A percentile compares a stretch with the other conserved stretches of the same genome.
Evolutionary conservation across 345 rosid genomes (phyloP).

Genomic region (Rhodamnia rubescens): DNA sequence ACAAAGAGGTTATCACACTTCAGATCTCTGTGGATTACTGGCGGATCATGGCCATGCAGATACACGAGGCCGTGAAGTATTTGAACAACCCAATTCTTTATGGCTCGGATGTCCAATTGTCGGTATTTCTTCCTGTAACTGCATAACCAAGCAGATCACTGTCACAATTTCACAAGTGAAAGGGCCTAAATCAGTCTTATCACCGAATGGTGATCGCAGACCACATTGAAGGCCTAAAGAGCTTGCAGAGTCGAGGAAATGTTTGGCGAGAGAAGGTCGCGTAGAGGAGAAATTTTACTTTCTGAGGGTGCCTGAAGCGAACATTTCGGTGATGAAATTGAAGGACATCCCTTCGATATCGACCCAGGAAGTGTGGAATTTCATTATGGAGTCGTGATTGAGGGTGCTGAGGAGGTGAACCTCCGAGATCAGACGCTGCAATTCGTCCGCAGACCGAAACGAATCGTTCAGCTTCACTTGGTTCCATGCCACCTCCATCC

Average conservation of each 20-base stretch:
- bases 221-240: not conserved
- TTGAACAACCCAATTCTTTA: conserved; percentile 86
- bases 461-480: conserved; percentile 61
- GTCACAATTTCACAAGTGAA: not conserved
- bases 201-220: not conserved
- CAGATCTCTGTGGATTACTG: conserved; percentile 87
- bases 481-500: conserved; percentile 96
- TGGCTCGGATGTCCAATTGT: conserved; percentile 50
- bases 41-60: conserved; percentile 71
- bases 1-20: conserved; percentile 89
- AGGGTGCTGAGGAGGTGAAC: conserved; percentile 79
- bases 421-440: conserved; percentile 77
- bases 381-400: conserved; percentile 61
- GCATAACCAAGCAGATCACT: not conserved
- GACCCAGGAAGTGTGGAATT: conserved; percentile 63
- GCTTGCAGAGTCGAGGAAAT: not conserved
- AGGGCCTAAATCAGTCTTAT: not conserved
- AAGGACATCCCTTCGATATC: conserved; percentile 59
- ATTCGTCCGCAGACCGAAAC: conserved; percentile 56
- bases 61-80: conserved; percentile 62
- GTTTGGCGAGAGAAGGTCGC: not conserved
- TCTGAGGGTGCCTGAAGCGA: conserved; percentile 89
- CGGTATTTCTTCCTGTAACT: conserved; percentile 71
- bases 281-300: conserved; percentile 24
- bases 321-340: conserved; percentile 85